phyloP scores from a whole-genome alignment of 805 yeast species.

The Metschnikowia baotianmanensis region DNA sequence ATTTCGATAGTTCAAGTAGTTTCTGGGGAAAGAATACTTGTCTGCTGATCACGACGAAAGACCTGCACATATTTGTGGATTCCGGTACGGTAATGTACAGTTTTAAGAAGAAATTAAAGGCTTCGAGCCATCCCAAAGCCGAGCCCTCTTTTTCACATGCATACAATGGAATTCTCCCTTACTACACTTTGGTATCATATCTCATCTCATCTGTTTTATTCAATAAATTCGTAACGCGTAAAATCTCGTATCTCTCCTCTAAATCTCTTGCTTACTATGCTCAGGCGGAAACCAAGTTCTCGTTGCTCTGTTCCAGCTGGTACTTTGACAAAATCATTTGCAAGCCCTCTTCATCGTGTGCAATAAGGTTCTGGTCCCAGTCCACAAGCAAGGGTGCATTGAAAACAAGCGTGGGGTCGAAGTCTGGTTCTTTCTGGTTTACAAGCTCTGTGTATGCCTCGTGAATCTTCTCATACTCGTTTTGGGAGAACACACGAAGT shows the following conservation, averaged over 20 bases:
- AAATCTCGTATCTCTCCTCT: not conserved
- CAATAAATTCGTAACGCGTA: too few relatives aligned
- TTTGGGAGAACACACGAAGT: conserved; percentile 33
- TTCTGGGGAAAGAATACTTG: too few relatives aligned
- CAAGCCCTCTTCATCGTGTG: conserved; percentile 36
- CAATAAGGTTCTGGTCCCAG: conserved; percentile 45
- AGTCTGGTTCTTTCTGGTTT: conserved; percentile 25
- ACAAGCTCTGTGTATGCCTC: conserved; percentile 33
- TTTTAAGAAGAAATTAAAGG: too few relatives aligned
- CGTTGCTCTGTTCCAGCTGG: conserved; percentile 8
- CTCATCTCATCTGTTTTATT: too few relatives aligned
- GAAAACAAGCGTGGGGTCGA: conserved; percentile 35
- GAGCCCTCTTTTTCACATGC: too few relatives aligned
- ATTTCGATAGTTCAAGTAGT: too few relatives aligned
- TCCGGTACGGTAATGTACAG: too few relatives aligned
- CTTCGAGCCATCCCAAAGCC: too few relatives aligned
- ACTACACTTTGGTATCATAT: too few relatives aligned
- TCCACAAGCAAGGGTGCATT: conserved; percentile 43
- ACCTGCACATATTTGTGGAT: too few relatives aligned
- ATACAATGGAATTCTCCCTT: too few relatives aligned
- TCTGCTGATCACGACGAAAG: too few relatives aligned
- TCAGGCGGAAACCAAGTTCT: conserved; percentile 15
- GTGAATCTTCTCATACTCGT: conserved; percentile 38
- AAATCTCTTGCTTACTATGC: not conserved
- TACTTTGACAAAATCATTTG: conserved; percentile 31